Base-by-base conservation (phyloP, 768 basidiomycete genomes). In the Peribolospora baueri region DNA sequence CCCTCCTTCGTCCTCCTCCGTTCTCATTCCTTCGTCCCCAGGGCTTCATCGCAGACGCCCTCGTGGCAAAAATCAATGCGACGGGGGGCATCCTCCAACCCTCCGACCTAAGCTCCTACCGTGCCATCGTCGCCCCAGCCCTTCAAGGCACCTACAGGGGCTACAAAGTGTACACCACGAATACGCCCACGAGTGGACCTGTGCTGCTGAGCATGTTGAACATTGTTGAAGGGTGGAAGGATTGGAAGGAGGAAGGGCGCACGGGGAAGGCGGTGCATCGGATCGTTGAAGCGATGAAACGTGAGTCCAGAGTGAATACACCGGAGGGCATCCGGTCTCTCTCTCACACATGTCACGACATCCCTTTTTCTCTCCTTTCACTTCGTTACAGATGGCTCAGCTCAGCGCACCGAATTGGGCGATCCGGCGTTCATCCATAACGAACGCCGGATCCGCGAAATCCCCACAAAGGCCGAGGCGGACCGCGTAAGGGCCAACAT, bases 201-300 rank as follows among this genome's bases (percentile, higher is more conserved):
- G 84, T 83, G n/a, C 69, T 97, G 46, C 69, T 93, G 46, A 82
- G 86, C 64, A 82, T 95, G 74, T 70, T 97, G n/a, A 93, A 95
- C 64, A 65, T 88, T 14, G 69, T 91, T 49, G 88, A 93, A 64
- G 72, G 74, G n/a, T 95, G 75, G 61, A 61, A 64, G 62, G 69
- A 73, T 52, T 62, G 72, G 43, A 60, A 73, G 13, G 68, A 70
- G 37, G 68, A 66, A 38, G 76, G 76, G 48, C 66, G 71, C 59
- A 78, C 73, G n/a, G 71, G 73, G 0, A 65, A 85, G 11, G 82
- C 78, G 59, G 71, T 76, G 3, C 93, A 97, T 65, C 73, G 88
- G 49, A 65, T 84, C 4, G 71, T 95, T 10, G 93, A 97, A 67
- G 75, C 76, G 0, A 72, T 86, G 65, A 93, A 95, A 64, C 93